Evolutionary conservation across 768 basidiomycete species (phyloP).

Genomic region (Rhodotorula kratochvilovae): DNA sequence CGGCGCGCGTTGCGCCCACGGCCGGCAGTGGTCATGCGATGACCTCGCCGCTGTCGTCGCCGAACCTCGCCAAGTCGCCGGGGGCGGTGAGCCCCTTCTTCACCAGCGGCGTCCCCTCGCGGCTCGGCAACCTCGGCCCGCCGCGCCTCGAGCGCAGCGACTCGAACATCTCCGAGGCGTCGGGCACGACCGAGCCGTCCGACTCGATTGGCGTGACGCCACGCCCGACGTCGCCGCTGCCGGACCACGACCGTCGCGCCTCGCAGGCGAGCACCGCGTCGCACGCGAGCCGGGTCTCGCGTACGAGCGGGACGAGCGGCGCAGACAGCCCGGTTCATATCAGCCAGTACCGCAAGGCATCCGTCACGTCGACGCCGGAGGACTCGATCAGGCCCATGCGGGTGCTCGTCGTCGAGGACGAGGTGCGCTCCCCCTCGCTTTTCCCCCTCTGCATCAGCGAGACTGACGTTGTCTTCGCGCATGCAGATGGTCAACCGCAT

Average conservation of each 20-base stretch:
- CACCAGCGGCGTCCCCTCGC: too few relatives aligned
- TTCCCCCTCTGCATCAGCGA: too few relatives aligned
- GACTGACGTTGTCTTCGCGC: neutral
- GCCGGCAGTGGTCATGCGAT: neutral
- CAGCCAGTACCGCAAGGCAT: constrained; percentile 22
- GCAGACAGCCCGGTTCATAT: neutral
- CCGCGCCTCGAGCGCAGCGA: neutral
- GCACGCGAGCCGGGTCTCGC: neutral
- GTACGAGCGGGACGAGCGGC: neutral
- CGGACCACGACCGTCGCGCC: neutral
- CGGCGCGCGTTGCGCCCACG: neutral
- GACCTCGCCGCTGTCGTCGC: neutral
- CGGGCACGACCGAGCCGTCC: neutral
- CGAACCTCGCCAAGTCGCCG: neutral
- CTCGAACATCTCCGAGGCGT: neutral
- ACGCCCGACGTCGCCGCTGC: neutral
- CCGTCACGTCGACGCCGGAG: neutral
- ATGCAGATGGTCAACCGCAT: constrained; percentile 65
- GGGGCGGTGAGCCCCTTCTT: neutral
- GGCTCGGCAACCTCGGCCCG: neutral
- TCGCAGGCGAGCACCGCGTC: neutral
- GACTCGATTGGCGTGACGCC: neutral
- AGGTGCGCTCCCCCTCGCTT: constrained; percentile 51
- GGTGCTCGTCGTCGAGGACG: constrained; percentile 58
- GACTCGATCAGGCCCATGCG: constrained; percentile 45